Evolutionary conservation across 345 rosid genomes (phyloP).

Genomic region (Kandelia obovata): DNA sequence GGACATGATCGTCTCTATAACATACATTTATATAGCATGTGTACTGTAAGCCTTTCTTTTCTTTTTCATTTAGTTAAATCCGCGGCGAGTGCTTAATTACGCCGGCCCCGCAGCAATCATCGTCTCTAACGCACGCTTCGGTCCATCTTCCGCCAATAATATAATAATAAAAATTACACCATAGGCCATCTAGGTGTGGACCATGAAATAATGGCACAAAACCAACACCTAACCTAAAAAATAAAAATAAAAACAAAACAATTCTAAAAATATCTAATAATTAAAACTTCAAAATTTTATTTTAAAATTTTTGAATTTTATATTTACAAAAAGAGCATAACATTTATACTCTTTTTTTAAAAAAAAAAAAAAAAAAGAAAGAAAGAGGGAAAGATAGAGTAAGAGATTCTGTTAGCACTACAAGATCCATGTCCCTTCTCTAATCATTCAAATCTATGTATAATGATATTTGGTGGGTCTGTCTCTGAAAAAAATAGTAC

Average conservation of each 20-base stretch:
- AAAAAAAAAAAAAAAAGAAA: too few species aligned
- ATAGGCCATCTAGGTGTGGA: neutral
- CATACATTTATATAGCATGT: too few species aligned
- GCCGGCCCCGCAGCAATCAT: constrained; percentile 19
- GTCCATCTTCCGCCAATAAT: neutral
- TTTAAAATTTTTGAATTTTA: too few species aligned
- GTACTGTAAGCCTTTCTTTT: neutral
- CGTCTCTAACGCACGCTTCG: constrained; percentile 25
- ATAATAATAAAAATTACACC: neutral
- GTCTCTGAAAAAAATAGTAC: neutral
- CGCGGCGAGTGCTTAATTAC: neutral
- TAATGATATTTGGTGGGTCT: neutral
- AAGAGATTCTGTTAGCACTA: neutral
- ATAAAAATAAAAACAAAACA: too few species aligned
- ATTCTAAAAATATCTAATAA: too few species aligned
- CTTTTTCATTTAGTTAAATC: neutral
- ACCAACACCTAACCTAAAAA: neutral
- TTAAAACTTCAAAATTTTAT: too few species aligned
- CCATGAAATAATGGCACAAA: neutral
- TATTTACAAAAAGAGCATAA: too few species aligned
- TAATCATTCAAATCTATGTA: constrained; percentile 2
- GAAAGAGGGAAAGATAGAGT: too few species aligned
- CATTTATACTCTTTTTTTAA: too few species aligned
- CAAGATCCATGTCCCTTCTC: neutral
- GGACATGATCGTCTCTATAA: too few species aligned